Conservation (phyloP, 805 yeast species). For the Blastobotrys peoriensis region DNA sequence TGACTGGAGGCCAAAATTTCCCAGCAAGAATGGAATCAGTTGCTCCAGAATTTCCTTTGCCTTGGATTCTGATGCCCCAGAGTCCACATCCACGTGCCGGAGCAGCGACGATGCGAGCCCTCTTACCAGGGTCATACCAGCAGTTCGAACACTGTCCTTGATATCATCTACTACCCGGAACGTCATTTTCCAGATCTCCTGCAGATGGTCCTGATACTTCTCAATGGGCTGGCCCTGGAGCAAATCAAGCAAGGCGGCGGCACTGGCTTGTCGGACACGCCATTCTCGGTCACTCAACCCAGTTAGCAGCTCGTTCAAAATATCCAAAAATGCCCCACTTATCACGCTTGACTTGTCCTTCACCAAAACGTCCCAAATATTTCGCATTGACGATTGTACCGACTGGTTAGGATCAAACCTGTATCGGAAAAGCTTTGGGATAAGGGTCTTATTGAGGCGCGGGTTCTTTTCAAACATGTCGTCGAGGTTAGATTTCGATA, state of each 20-base stretch:
- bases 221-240: slow-evolving; percentile 55
- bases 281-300: slow-evolving; percentile 82
- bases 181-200: slow-evolving; percentile 79
- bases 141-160: slow-evolving; percentile 84
- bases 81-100: slow-evolving; percentile 43
- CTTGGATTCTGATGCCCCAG: slow-evolving; percentile 35
- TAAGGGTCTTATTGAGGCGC: slow-evolving; percentile 49
- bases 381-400: slow-evolving; percentile 78
- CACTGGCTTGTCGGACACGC: slow-evolving; percentile 87
- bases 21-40: slow-evolving; percentile 73
- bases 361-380: slow-evolving; percentile 75
- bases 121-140: slow-evolving; percentile 65
- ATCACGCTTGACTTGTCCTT: slow-evolving; percentile 53
- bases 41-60: slow-evolving; percentile 46
- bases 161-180: slow-evolving; percentile 91
- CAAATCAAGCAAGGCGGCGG: slow-evolving; percentile 63
- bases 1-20: slow-evolving; percentile 70
- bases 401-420: slow-evolving; percentile 74
- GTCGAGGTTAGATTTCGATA: slow-evolving; percentile 72
- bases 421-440: slow-evolving; percentile 80
- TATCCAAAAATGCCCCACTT: slow-evolving; percentile 46
- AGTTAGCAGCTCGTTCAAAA: slow-evolving; percentile 55
- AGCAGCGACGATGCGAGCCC: slow-evolving; percentile 58
- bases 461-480: slow-evolving; percentile 51
- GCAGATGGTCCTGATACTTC: slow-evolving; percentile 32